These are phyloP conservation scores for Pterulicium gracile DNA, from an alignment of 1,284 basidiomycete species.

Conservation along the genomic window DNA sequence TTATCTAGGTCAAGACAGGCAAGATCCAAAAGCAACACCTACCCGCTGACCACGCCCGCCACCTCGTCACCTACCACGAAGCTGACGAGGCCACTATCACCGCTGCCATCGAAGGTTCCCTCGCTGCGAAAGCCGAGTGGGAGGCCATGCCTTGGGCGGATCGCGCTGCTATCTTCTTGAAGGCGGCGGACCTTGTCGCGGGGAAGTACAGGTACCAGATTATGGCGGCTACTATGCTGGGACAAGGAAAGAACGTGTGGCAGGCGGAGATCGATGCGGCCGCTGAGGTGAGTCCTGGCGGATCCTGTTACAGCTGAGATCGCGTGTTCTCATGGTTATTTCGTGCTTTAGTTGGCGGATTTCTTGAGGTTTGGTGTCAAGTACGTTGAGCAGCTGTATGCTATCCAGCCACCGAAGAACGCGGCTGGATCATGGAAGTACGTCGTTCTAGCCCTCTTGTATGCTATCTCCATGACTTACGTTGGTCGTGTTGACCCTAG, in stretches of 20 bases:
- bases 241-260: conserved; percentile 99
- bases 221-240: conserved; percentile 94
- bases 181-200: conserved; percentile 89
- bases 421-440: conserved; percentile 90
- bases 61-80: conserved; percentile 85
- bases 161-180: conserved; percentile 94
- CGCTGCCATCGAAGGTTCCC: conserved; percentile 80
- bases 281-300: conserved; percentile 62
- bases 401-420: conserved; percentile 85
- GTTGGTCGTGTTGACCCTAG: too few relatives aligned
- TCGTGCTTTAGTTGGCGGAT: conserved; percentile 83
- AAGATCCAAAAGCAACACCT: conserved; percentile 72
- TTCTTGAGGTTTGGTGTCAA: conserved; percentile 97
- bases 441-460: conserved; percentile 20
- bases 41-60: conserved; percentile 74
- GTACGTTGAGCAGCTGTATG: conserved; percentile 92
- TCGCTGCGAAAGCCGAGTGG: conserved; percentile 84
- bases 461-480: conserved; percentile 10
- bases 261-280: conserved; percentile 99
- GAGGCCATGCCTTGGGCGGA: conserved; percentile 94
- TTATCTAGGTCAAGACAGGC: conserved; percentile 72
- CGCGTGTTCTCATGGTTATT: too few relatives aligned
- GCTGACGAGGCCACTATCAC: conserved; percentile 71
- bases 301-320: too few relatives aligned
- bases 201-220: conserved; percentile 93